Evolutionary conservation across 2,329 filamentous ascomycete genomes (phyloP).

Genomic region (Fusarium incarnatum): DNA sequence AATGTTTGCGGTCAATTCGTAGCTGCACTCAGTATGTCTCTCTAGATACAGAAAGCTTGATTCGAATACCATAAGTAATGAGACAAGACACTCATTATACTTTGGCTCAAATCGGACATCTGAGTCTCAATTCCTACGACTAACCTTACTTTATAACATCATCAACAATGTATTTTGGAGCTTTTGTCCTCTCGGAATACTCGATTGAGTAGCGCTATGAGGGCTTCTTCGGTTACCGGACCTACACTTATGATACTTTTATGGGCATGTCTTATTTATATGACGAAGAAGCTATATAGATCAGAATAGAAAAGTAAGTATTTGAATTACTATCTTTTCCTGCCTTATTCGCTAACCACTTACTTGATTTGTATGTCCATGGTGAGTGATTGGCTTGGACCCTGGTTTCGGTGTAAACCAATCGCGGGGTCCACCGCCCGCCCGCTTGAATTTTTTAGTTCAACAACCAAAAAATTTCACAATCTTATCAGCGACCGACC

Average conservation of each 20-base stretch:
- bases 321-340: background rate
- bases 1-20: background rate
- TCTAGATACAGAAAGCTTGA: background rate
- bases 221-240: too few relatives aligned
- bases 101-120: background rate
- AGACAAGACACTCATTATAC: background rate
- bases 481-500: slow-evolving; percentile 48
- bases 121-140: background rate
- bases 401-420: slow-evolving; percentile 38
- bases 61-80: background rate
- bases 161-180: background rate
- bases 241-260: background rate
- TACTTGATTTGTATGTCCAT: slow-evolving; percentile 20
- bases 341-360: background rate
- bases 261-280: background rate
- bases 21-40: background rate
- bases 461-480: slow-evolving; percentile 48
- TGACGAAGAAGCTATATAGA: background rate
- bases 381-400: slow-evolving; percentile 29
- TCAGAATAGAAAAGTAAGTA: background rate
- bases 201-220: background rate
- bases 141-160: background rate
- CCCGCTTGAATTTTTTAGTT: slow-evolving; percentile 44
- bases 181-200: background rate
- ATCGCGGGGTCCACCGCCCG: slow-evolving; percentile 47